Evolutionary conservation across 2,329 filamentous ascomycete species (phyloP).

Genomic region (Cladosporium sp.): DNA sequence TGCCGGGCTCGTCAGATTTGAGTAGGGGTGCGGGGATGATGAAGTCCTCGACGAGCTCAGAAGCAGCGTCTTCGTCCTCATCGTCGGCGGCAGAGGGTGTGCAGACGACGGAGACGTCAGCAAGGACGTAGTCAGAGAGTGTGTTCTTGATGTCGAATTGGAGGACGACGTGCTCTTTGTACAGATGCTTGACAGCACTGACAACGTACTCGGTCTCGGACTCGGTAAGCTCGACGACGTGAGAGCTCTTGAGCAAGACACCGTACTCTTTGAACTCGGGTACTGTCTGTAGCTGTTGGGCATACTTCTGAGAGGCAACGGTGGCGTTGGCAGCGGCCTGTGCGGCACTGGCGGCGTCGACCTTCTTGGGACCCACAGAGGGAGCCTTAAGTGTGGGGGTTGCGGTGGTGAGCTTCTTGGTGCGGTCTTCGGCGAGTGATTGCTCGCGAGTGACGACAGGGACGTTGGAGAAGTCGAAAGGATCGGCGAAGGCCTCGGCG

Average conservation of each 20-base stretch:
- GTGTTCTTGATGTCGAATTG: conserved; percentile 99
- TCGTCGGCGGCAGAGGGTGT: conserved; percentile 80
- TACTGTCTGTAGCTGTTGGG: conserved; percentile 81
- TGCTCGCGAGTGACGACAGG: conserved; percentile 94
- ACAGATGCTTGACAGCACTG: conserved; percentile 90
- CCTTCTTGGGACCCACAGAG: conserved; percentile 74
- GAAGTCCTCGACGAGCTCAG: conserved; percentile 74
- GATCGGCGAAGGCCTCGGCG: conserved; percentile 76
- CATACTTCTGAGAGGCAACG: conserved; percentile 82
- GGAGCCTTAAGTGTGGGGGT: conserved; percentile 93
- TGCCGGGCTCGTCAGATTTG: conserved; percentile 80
- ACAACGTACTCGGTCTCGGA: conserved; percentile 98
- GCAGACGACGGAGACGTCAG: conserved; percentile 82
- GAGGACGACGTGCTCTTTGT: conserved; percentile 93
- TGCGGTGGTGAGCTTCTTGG: conserved; percentile 92
- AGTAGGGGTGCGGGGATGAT: conserved; percentile 87
- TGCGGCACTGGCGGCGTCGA: conserved; percentile 66
- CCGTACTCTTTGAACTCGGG: conserved; percentile 91
- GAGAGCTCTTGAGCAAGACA: conserved; percentile 85
- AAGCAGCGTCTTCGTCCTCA: conserved; percentile 80
- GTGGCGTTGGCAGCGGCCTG: conserved; percentile 71
- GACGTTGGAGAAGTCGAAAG: conserved; percentile 89
- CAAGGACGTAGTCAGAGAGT: conserved; percentile 82
- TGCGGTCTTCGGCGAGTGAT: conserved; percentile 91
- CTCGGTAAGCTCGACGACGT: conserved; percentile 85